Evolutionary conservation across 2,329 filamentous ascomycete species (phyloP).

Genomic region (Bipolaris zeicola): DNA sequence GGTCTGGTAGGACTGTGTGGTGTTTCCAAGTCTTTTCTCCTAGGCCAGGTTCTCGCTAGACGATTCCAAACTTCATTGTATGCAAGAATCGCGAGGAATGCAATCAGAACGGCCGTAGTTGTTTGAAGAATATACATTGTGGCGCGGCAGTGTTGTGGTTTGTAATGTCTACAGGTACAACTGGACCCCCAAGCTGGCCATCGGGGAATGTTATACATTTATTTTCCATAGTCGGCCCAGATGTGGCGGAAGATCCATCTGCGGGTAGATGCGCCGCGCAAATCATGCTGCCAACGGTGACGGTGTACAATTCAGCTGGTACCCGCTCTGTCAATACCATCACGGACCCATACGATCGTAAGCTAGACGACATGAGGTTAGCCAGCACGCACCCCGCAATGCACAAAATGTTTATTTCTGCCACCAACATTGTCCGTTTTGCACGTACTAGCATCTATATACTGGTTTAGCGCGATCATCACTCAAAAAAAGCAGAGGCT

Average conservation of each 20-base stretch:
- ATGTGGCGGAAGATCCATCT: conserved; percentile 4
- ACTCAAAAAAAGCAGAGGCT: not conserved
- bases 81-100: conserved; percentile 26
- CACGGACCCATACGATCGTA: conserved; percentile 4
- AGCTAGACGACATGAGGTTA: conserved; percentile 8
- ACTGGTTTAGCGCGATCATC: not conserved
- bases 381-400: conserved; percentile 9
- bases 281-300: conserved; percentile 11
- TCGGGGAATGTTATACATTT: not conserved
- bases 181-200: not conserved
- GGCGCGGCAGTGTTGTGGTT: not conserved
- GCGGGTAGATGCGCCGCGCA: not conserved
- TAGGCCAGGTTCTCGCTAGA: conserved; percentile 20
- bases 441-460: not conserved
- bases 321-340: conserved; percentile 10
- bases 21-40: conserved; percentile 24
- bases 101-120: conserved; percentile 27
- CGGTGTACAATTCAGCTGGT: not conserved
- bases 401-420: not conserved
- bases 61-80: conserved; percentile 24
- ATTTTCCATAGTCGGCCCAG: not conserved
- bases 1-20: conserved; percentile 17
- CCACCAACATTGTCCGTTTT: not conserved
- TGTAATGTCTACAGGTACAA: not conserved
- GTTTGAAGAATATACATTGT: conserved; percentile 30